Percentiles rank a stretch among this genome's conserved stretches.
phyloP scores from a whole-genome alignment of 2,329 filamentous ascomycete genomes.

The Colletotrichum theobromicola region DNA sequence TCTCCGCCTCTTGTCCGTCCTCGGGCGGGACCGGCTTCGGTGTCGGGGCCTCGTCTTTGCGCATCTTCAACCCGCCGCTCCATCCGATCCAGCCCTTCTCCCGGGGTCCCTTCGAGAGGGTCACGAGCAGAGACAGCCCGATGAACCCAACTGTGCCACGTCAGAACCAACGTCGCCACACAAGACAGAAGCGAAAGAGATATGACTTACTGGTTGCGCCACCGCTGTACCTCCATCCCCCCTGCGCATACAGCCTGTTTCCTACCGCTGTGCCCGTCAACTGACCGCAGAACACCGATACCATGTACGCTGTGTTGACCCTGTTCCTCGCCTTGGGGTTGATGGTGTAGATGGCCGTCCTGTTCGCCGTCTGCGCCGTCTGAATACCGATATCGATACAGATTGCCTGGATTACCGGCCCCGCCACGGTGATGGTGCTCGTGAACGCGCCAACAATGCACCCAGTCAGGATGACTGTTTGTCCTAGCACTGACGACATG shows the following conservation, averaged over 20 bases:
- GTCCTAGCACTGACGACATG: conserved; percentile 69
- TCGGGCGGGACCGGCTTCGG: conserved; percentile 7
- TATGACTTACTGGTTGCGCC: conserved; percentile 41
- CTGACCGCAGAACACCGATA: conserved; percentile 76
- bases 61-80: conserved; percentile 13
- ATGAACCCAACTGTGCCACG: conserved; percentile 17
- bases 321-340: conserved; percentile 75
- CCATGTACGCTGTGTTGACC: conserved; percentile 85
- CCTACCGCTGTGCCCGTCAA: conserved; percentile 70
- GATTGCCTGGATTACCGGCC: conserved; percentile 75
- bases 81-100: conserved; percentile 21
- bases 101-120: conserved; percentile 15
- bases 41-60: not conserved
- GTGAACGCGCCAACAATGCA: conserved; percentile 72
- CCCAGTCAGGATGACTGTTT: conserved; percentile 63
- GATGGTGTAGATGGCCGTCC: conserved; percentile 72
- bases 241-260: conserved; percentile 55
- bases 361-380: conserved; percentile 75
- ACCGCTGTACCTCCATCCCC: conserved; percentile 56
- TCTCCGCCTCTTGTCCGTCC: not conserved
- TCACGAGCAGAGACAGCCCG: conserved; percentile 16
- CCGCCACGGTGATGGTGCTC: conserved; percentile 69
- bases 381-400: conserved; percentile 75
- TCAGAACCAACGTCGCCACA: not conserved
- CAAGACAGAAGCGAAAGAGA: not conserved